Conservation (phyloP, 305 asterid species). For the Fraxinus dipetala region DNA sequence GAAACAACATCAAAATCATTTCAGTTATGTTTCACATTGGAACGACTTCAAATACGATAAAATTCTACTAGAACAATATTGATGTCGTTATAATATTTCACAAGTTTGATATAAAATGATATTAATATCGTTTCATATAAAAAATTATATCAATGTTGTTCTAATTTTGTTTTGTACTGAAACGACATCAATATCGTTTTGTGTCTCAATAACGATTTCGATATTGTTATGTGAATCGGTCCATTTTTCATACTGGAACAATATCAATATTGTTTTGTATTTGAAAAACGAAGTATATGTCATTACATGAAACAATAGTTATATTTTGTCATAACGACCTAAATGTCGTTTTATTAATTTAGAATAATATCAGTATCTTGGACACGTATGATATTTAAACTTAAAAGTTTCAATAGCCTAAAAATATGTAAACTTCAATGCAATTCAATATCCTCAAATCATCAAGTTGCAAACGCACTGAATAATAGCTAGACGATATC, state of each 20-base stretch:
- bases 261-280: background rate
- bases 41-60: background rate
- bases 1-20: no score
- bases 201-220: background rate
- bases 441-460: no score
- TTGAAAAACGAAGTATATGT: no score
- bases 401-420: no score
- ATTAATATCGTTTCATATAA: no score
- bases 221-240: no score
- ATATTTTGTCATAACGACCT: background rate
- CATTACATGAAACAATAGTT: no score
- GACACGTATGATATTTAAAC: background rate
- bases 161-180: background rate
- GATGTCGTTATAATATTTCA: background rate
- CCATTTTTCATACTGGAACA: background rate
- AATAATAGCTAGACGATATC: background rate
- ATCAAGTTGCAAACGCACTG: background rate
- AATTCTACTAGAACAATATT: background rate
- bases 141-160: no score
- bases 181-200: background rate
- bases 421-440: no score
- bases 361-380: background rate
- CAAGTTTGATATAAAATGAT: background rate
- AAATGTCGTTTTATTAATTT: background rate
- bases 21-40: background rate